Evolutionary conservation across 2,329 filamentous ascomycete species (phyloP).

Genomic region (Pyrenophora graminea): DNA sequence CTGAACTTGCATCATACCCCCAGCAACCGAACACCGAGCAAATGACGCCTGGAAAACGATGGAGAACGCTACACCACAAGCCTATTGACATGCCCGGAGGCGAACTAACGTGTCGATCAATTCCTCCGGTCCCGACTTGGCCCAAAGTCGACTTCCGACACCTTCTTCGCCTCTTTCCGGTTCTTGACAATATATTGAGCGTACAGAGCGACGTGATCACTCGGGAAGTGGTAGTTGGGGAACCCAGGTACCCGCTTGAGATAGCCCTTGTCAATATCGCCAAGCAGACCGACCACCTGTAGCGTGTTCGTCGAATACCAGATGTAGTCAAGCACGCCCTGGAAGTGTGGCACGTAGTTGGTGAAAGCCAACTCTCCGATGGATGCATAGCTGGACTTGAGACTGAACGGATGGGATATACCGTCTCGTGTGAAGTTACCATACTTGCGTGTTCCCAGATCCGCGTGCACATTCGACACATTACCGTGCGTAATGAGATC

Average conservation of each 20-base stretch:
- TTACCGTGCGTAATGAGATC: constrained; percentile 83
- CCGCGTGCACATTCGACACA: constrained; percentile 76
- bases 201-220: constrained; percentile 88
- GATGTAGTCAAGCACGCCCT: constrained; percentile 92
- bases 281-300: constrained; percentile 80
- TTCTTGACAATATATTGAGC: constrained; percentile 88
- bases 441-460: constrained; percentile 81
- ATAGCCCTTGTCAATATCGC: constrained; percentile 83
- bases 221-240: constrained; percentile 92
- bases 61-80: constrained; percentile 31
- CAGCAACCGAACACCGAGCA: constrained; percentile 42
- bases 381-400: constrained; percentile 86
- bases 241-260: constrained; percentile 87
- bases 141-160: constrained; percentile 45
- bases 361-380: constrained; percentile 90
- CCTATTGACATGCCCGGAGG: constrained; percentile 34
- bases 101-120: constrained; percentile 18
- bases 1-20: constrained; percentile 27
- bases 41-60: constrained; percentile 40
- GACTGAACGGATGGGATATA: constrained; percentile 90
- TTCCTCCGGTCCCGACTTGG: constrained; percentile 37
- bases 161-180: constrained; percentile 70
- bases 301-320: constrained; percentile 94
- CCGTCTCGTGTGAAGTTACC: constrained; percentile 91
- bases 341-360: constrained; percentile 94